Percentiles rank a stretch among this genome's conserved stretches.
phyloP scores from a whole-genome alignment of 257 asterid genomes.

The Euphrasia confusa region DNA sequence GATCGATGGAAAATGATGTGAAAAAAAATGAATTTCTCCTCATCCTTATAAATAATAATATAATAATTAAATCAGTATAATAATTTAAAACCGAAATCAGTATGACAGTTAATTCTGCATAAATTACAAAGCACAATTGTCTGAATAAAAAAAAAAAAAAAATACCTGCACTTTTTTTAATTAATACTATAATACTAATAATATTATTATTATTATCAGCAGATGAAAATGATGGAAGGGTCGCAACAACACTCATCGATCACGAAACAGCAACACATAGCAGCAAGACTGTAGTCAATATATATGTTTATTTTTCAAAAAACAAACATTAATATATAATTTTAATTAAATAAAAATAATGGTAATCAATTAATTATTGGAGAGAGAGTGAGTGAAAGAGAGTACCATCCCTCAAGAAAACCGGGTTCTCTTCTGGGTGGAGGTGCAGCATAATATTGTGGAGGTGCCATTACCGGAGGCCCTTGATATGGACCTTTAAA shows the following conservation, averaged over 20 bases:
- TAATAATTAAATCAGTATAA: too few relatives aligned
- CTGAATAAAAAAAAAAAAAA: too few relatives aligned
- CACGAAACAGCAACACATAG: constrained; percentile 70
- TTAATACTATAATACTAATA: too few relatives aligned
- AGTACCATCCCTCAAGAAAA: constrained; percentile 77
- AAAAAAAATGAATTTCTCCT: too few relatives aligned
- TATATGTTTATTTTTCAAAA: not conserved
- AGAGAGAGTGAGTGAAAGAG: not conserved
- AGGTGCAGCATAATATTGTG: constrained; percentile 71
- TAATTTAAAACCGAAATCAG: too few relatives aligned
- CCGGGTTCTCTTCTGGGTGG: constrained; percentile 59
- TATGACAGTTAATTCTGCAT: not conserved
- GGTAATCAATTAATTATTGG: not conserved
- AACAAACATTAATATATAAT: not conserved
- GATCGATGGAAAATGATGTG: too few relatives aligned
- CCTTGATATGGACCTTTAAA: constrained; percentile 66
- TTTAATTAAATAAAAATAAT: not conserved
- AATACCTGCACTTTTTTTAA: not conserved
- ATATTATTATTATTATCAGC: constrained; percentile 23
- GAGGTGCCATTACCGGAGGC: constrained; percentile 90
- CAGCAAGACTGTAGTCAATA: constrained; percentile 51
- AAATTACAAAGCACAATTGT: too few relatives aligned
- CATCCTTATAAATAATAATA: too few relatives aligned
- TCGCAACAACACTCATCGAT: constrained; percentile 87
- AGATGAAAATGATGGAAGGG: constrained; percentile 57